phyloP scores from a whole-genome alignment of 2,329 filamentous ascomycete species.

The Colletotrichum sp. region DNA sequence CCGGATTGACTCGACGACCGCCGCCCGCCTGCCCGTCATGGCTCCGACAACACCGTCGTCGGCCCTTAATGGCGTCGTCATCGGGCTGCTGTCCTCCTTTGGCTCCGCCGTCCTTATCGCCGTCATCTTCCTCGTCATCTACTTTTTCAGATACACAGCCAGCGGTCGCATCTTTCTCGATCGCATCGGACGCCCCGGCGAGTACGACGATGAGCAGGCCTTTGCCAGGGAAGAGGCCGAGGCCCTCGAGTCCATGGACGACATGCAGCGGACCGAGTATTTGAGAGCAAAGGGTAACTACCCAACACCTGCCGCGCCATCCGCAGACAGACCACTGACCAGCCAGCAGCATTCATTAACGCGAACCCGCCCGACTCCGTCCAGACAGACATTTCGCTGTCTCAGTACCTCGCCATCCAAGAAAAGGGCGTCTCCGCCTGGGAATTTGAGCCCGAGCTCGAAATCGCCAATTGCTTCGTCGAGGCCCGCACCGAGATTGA shows the following conservation, averaged over 20 bases:
- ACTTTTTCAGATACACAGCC: conserved; percentile 91
- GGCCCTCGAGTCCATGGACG: conserved; percentile 94
- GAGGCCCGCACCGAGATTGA: conserved; percentile 96
- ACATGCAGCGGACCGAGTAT: conserved; percentile 88
- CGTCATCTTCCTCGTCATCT: conserved; percentile 79
- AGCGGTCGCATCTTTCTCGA: conserved; percentile 92
- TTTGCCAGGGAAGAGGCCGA: conserved; percentile 94
- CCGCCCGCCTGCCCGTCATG: conserved; percentile 18
- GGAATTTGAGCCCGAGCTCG: conserved; percentile 99
- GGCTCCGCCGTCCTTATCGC: conserved; percentile 88
- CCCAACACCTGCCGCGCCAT: not conserved
- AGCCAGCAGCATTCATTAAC: conserved; percentile 79
- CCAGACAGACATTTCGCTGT: conserved; percentile 95
- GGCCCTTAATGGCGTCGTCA: conserved; percentile 79
- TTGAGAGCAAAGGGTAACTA: conserved; percentile 86
- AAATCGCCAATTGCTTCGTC: conserved; percentile 99
- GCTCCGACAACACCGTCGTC: conserved; percentile 39
- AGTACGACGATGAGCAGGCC: conserved; percentile 97
- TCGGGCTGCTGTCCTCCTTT: conserved; percentile 93
- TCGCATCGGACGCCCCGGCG: conserved; percentile 88
- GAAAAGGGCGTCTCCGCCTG: conserved; percentile 99
- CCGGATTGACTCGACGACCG: conserved; percentile 12
- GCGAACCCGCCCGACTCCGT: conserved; percentile 94
- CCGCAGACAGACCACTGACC: not conserved
- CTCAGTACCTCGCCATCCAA: conserved; percentile 97